Evolutionary conservation across 768 basidiomycete species (phyloP).

Genomic region (Kwoniella sp.): DNA sequence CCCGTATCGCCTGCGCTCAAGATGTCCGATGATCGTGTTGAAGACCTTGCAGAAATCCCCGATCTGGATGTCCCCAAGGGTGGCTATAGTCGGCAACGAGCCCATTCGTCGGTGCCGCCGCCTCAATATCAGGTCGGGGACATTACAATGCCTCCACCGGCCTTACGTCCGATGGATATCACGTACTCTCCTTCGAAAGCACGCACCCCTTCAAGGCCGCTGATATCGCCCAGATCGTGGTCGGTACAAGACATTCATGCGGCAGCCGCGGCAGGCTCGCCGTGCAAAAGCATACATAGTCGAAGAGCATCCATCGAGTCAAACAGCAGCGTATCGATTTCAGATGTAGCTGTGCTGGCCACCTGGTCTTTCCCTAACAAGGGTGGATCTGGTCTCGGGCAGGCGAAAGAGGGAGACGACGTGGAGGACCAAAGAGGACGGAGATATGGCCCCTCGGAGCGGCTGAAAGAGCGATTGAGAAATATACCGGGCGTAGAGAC

Average conservation of each 20-base stretch:
- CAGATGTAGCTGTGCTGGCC: slow-evolving; percentile 33
- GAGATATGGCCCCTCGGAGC: slow-evolving; percentile 11
- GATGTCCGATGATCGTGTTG: background rate
- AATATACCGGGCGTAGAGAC: slow-evolving; percentile 23
- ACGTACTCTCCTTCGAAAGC: slow-evolving; percentile 12
- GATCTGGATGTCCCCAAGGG: background rate
- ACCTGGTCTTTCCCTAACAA: slow-evolving; percentile 33
- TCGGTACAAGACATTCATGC: slow-evolving; percentile 17
- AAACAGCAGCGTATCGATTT: slow-evolving; percentile 14
- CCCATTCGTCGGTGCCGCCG: slow-evolving; percentile 5
- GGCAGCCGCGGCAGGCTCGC: background rate
- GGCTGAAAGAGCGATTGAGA: slow-evolving; percentile 19
- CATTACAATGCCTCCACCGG: slow-evolving; percentile 10
- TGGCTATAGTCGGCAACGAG: slow-evolving; percentile 1
- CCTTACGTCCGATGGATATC: slow-evolving; percentile 15
- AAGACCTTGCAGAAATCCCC: background rate
- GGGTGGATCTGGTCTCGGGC: background rate
- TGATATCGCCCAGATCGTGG: slow-evolving; percentile 16
- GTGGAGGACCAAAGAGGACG: slow-evolving; percentile 7
- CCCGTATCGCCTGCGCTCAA: slow-evolving; percentile 4
- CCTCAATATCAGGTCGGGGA: background rate
- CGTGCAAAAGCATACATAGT: background rate
- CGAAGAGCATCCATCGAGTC: slow-evolving; percentile 19
- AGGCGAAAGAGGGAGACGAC: background rate
- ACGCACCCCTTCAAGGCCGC: background rate